A percentile compares a stretch with the other conserved stretches of the same genome.
phyloP scores from a whole-genome alignment of 441 rosid species.

The Eutrema salsugineum region DNA sequence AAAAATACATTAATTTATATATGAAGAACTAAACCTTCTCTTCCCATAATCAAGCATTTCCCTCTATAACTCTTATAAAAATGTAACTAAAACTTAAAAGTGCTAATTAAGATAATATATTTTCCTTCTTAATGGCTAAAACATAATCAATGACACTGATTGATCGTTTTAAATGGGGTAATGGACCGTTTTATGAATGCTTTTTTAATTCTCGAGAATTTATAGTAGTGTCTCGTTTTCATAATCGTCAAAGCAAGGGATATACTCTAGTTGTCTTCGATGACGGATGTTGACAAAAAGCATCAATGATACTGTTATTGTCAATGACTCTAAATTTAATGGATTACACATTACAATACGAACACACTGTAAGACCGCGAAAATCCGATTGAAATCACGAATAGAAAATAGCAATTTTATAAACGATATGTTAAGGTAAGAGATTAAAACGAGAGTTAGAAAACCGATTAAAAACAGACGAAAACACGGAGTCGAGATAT shows the following conservation, averaged over 20 bases:
- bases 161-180: slow-evolving; percentile 9
- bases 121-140: slow-evolving; percentile 3
- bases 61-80: background rate
- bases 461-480: too few species aligned
- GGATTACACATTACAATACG: background rate
- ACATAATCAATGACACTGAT: slow-evolving; percentile 16
- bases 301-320: background rate
- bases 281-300: background rate
- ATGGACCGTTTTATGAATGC: background rate
- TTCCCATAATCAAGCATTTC: slow-evolving; percentile 1
- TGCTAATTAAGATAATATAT: slow-evolving; percentile 1
- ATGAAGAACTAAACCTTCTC: too few species aligned
- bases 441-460: too few species aligned
- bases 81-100: background rate
- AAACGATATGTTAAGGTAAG: too few species aligned
- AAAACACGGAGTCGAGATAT: too few species aligned
- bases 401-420: too few species aligned
- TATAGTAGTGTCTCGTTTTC: background rate
- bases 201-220: background rate
- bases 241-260: background rate
- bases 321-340: background rate
- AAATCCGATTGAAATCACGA: too few species aligned
- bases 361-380: too few species aligned
- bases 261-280: background rate
- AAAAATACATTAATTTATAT: too few species aligned